phyloP scores from a whole-genome alignment of 148 eudicot species.

The Beta vulgaris region DNA sequence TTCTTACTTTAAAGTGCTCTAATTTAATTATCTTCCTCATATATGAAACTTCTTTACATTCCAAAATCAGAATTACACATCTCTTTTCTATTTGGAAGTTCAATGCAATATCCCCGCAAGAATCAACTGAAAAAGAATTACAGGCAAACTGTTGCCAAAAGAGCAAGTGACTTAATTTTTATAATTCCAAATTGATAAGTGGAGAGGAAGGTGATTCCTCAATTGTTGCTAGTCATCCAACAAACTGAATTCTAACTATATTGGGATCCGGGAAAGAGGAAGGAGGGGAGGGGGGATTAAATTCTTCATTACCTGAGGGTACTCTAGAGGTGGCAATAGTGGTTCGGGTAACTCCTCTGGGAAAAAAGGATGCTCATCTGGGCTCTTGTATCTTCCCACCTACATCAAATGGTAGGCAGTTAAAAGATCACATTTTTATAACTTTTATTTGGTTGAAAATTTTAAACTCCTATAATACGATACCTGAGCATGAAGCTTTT shows the following conservation, averaged over 20 bases:
- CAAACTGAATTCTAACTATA: neutral
- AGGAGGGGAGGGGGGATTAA: neutral
- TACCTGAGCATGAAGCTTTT: slow-evolving; percentile 88
- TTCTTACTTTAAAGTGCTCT: no score
- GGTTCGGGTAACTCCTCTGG: slow-evolving; percentile 72
- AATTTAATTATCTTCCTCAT: neutral
- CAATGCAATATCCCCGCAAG: neutral
- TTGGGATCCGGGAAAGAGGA: no score
- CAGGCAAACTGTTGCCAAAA: neutral
- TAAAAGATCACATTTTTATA: neutral
- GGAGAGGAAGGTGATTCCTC: neutral
- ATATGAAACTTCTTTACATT: neutral
- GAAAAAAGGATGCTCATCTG: slow-evolving; percentile 95
- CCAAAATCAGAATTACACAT: neutral
- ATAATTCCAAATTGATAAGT: neutral
- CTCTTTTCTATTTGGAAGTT: neutral
- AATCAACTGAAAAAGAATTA: neutral
- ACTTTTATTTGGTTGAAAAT: neutral
- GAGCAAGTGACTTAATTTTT: neutral
- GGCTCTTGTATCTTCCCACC: slow-evolving; percentile 90
- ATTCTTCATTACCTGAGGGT: slow-evolving; percentile 60
- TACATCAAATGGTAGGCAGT: slow-evolving; percentile 26
- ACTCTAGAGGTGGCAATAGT: slow-evolving; percentile 70
- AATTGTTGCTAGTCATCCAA: neutral
- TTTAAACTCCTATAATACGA: neutral